Conservation (phyloP, 768 basidiomycete genomes). For the Agrocybe praecox region DNA sequence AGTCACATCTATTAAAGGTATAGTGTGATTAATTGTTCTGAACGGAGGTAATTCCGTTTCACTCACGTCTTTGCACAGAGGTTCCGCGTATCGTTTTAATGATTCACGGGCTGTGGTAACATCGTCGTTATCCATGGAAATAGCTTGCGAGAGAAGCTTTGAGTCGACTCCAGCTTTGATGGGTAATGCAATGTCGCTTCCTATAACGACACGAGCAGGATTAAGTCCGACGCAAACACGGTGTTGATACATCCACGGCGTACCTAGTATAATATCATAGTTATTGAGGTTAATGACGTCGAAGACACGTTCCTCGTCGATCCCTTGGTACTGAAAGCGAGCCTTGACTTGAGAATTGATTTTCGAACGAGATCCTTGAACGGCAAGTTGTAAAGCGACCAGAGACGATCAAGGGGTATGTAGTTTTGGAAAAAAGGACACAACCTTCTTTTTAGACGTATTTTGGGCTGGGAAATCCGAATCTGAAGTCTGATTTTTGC, state of each 20-base stretch:
- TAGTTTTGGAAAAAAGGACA: too few species aligned
- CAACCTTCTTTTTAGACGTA: too few species aligned
- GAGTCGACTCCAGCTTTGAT: neutral
- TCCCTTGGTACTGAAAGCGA: conserved; percentile 32
- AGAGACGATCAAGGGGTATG: too few species aligned
- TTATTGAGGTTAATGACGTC: conserved; percentile 37
- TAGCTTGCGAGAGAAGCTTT: neutral
- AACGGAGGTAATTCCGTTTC: conserved; percentile 37
- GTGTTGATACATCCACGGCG: conserved; percentile 33
- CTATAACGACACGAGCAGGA: conserved; percentile 23
- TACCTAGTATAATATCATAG: conserved; percentile 41
- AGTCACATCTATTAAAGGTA: conserved; percentile 38
- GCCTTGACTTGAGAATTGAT: conserved; percentile 31
- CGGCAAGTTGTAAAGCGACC: conserved; percentile 37
- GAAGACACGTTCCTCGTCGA: conserved; percentile 28
- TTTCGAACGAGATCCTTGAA: conserved; percentile 40
- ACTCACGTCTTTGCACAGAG: conserved; percentile 9
- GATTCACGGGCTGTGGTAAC: too few species aligned
- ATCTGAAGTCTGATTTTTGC: too few species aligned
- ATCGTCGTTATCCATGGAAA: too few species aligned
- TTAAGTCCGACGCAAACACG: conserved; percentile 28
- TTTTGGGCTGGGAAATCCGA: too few species aligned
- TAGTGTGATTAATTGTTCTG: conserved; percentile 40
- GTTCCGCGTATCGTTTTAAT: too few species aligned
- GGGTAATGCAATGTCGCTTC: conserved; percentile 4